Evolutionary conservation across 1,284 basidiomycete genomes (phyloP), one percentile per base, ranked within the genome.

Genomic region (Chalciporus piperatoides): DNA sequence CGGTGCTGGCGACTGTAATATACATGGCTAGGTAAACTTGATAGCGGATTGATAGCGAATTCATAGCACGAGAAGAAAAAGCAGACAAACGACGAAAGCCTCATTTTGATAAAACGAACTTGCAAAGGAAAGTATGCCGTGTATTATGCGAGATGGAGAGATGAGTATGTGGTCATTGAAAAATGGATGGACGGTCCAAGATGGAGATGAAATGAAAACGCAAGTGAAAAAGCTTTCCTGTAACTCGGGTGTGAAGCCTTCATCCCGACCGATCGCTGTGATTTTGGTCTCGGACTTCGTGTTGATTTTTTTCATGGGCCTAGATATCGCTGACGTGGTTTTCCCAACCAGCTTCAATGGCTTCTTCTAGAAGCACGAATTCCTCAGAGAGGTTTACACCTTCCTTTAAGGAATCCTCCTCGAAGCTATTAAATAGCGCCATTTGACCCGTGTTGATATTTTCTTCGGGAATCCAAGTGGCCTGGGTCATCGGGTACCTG

Each of bases 401-500:
- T 45, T 68, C 59, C 12, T 12, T 5, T 0, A 12, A 10, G 0
- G 60, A 65, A n/a, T 57, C 51, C 25, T 45, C 39, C 5, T 49
- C 5, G 30, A 65, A 65, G 3, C 27, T n/a, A 4, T 53, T 37
- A 15, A 59, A 54, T 11, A 68, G 2, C 17, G 19, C 39, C 0
- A 38, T 49, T 2, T 37, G 52, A 8, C 55, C 58, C 4, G 55
- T 55, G 1, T 56, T 25, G 8, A 67, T 28, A 11, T 64, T 68
- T 24, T 64, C 67, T 27, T 57, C 56, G 0, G 67, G 60, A 6
- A 68, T 63, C 64, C 64, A 65, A 2, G 39, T 60, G 9, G 64
- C 63, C 35, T 67, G 46, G 8, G 38, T 32, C 51, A 68, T 62
- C n/a, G 65, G 56, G 39, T 57, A 68, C 9, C 63, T 65, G 33